These are phyloP conservation scores for Penicillium griseofulvum DNA, from an alignment of 2,329 filamentous ascomycete species.

Conservation along the genomic window DNA sequence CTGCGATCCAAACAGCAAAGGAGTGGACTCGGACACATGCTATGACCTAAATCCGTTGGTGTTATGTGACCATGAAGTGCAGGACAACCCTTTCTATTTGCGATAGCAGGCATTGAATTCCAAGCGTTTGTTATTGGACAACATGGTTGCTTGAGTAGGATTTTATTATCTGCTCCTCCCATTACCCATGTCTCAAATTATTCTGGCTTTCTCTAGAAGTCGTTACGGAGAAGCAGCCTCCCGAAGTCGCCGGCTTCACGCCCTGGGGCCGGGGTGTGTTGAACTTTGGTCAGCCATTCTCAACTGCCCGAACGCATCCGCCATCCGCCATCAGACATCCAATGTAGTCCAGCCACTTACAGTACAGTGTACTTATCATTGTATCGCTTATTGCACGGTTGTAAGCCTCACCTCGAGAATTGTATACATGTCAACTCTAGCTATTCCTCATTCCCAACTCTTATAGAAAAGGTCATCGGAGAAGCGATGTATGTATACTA, in stretches of 20 bases:
- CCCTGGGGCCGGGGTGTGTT: neutral
- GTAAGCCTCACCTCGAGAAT: neutral
- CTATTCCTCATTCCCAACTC: neutral
- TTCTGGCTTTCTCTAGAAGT: conserved; percentile 5
- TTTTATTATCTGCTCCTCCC: conserved; percentile 1
- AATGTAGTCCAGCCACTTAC: neutral
- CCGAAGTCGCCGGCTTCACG: no score
- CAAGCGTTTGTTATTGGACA: conserved; percentile 15
- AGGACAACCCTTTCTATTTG: conserved; percentile 14
- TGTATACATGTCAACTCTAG: neutral
- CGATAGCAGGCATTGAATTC: conserved; percentile 15
- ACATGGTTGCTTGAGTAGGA: conserved; percentile 10
- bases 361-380: neutral
- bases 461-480: neutral
- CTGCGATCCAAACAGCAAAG: conserved; percentile 84
- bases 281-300: neutral
- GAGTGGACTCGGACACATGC: conserved; percentile 91
- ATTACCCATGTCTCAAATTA: conserved; percentile 1
- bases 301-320: neutral
- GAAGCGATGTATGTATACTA: neutral
- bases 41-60: conserved; percentile 44
- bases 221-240: conserved; percentile 18
- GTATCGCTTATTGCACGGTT: neutral
- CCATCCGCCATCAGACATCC: neutral
- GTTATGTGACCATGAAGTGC: conserved; percentile 35